These are phyloP conservation scores for Podospora pseudopauciseta DNA, from an alignment of 495 filamentous ascomycete genomes.

Conservation along the genomic window DNA sequence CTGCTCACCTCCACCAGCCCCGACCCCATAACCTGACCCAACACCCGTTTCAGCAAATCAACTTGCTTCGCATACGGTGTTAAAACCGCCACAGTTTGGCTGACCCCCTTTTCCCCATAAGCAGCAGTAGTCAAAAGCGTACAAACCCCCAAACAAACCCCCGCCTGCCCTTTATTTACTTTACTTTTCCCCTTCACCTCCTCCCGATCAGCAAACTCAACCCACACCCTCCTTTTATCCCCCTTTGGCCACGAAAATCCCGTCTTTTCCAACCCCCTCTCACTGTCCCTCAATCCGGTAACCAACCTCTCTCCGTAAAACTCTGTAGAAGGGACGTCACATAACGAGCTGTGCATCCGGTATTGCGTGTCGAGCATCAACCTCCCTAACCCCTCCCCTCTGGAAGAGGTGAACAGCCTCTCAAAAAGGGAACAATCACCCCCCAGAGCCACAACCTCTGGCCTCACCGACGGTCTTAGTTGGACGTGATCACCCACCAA, in stretches of 20 bases:
- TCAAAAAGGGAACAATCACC: slow-evolving; percentile 52
- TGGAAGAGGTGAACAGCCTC: slow-evolving; percentile 35
- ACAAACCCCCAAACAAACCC: slow-evolving; percentile 17
- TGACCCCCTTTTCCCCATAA: not conserved
- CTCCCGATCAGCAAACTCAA: slow-evolving; percentile 41
- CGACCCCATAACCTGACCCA: slow-evolving; percentile 16
- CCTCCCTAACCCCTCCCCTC: slow-evolving; percentile 17
- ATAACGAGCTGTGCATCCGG: slow-evolving; percentile 50
- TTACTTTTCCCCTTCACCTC: slow-evolving; percentile 44
- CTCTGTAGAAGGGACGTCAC: slow-evolving; percentile 43
- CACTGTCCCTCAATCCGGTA: slow-evolving; percentile 34
- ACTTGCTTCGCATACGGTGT: slow-evolving; percentile 46
- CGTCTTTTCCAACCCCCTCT: slow-evolving; percentile 29
- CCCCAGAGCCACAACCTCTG: slow-evolving; percentile 34
- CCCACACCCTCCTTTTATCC: slow-evolving; percentile 36
- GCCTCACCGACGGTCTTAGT: slow-evolving; percentile 47
- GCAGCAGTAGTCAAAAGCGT: slow-evolving; percentile 6
- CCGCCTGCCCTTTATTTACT: slow-evolving; percentile 43
- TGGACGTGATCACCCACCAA: slow-evolving; percentile 55
- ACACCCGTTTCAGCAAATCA: slow-evolving; percentile 32
- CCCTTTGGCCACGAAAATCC: slow-evolving; percentile 20
- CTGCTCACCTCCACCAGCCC: slow-evolving; percentile 38
- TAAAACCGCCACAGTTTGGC: slow-evolving; percentile 27
- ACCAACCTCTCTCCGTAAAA: slow-evolving; percentile 46
- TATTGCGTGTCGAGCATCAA: slow-evolving; percentile 54